A percentile compares a stretch with the other conserved stretches of the same genome.
Conservation (phyloP, 2,329 filamentous ascomycete species). For the Penicillium sp. region DNA sequence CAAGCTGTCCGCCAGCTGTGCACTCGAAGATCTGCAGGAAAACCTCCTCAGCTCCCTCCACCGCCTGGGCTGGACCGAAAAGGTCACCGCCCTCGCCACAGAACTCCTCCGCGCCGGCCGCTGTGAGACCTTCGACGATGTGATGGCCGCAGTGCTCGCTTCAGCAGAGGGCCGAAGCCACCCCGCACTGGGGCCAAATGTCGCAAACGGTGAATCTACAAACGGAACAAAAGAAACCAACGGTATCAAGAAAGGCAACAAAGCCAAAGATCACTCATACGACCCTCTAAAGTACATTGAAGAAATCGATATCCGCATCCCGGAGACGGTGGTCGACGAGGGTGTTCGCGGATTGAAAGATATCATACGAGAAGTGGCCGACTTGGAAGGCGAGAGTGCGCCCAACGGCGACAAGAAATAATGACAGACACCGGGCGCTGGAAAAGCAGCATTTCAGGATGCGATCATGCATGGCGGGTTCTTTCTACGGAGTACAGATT, state of each 20-base stretch:
- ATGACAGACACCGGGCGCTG: background rate
- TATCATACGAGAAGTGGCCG: conserved; percentile 52
- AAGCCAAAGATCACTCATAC: conserved; percentile 18
- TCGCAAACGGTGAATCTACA: conserved; percentile 18
- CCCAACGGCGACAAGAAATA: conserved; percentile 24
- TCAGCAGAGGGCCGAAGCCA: conserved; percentile 39
- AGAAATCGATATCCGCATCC: conserved; percentile 49
- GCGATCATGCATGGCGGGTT: conserved; percentile 20
- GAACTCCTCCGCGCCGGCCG: conserved; percentile 58
- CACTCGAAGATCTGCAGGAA: conserved; percentile 55
- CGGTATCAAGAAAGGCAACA: conserved; percentile 29
- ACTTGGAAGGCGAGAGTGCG: conserved; percentile 40
- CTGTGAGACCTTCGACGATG: conserved; percentile 56
- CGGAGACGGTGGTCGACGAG: conserved; percentile 48
- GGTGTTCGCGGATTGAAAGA: conserved; percentile 52
- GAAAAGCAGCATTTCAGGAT: conserved; percentile 2
- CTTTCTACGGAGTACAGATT: conserved; percentile 17
- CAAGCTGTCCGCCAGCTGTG: conserved; percentile 48
- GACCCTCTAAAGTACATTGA: conserved; percentile 32
- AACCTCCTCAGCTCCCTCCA: conserved; percentile 55
- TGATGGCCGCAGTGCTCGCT: conserved; percentile 53
- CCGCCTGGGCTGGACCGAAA: conserved; percentile 58
- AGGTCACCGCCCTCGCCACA: conserved; percentile 53
- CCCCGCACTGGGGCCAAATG: conserved; percentile 27
- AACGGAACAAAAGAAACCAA: conserved; percentile 18